Percentiles rank a stretch among this genome's conserved stretches.
Evolutionary conservation across 2,329 filamentous ascomycete species (phyloP).

Genomic region (Aspergillus sojae): DNA sequence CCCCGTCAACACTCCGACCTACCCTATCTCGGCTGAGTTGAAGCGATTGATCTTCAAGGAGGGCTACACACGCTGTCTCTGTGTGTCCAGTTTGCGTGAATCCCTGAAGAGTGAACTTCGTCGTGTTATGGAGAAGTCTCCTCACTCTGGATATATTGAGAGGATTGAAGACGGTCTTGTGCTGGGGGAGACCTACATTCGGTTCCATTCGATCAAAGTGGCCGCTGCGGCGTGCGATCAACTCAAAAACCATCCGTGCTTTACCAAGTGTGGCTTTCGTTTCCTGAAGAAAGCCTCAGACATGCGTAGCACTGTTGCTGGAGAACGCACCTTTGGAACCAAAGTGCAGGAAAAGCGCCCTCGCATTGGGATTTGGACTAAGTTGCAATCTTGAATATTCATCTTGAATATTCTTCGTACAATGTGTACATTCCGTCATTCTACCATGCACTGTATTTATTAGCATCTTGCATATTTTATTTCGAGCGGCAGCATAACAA

Average conservation of each 20-base stretch:
- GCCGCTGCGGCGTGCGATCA: slow-evolving; percentile 17
- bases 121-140: slow-evolving; percentile 12
- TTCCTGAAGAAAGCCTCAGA: slow-evolving; percentile 17
- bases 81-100: slow-evolving; percentile 18
- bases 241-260: slow-evolving; percentile 15
- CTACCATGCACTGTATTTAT: not conserved
- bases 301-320: not conserved
- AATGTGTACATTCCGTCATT: not conserved
- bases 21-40: slow-evolving; percentile 30
- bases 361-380: slow-evolving; percentile 5
- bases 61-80: slow-evolving; percentile 31
- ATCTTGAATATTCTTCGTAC: not conserved
- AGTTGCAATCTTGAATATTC: not conserved
- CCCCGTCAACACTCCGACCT: slow-evolving; percentile 33
- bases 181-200: slow-evolving; percentile 16
- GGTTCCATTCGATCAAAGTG: slow-evolving; percentile 26
- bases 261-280: slow-evolving; percentile 18
- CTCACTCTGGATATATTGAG: slow-evolving; percentile 20
- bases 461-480: not conserved
- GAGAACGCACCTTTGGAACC: not conserved
- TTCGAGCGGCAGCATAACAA: not conserved
- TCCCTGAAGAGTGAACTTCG: slow-evolving; percentile 12
- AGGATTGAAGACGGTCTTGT: slow-evolving; percentile 16
- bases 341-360: not conserved
- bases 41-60: slow-evolving; percentile 22